Percentiles rank a stretch among this genome's conserved stretches.
Conservation (phyloP, 768 basidiomycete genomes). For the Kwoniella sp. region DNA sequence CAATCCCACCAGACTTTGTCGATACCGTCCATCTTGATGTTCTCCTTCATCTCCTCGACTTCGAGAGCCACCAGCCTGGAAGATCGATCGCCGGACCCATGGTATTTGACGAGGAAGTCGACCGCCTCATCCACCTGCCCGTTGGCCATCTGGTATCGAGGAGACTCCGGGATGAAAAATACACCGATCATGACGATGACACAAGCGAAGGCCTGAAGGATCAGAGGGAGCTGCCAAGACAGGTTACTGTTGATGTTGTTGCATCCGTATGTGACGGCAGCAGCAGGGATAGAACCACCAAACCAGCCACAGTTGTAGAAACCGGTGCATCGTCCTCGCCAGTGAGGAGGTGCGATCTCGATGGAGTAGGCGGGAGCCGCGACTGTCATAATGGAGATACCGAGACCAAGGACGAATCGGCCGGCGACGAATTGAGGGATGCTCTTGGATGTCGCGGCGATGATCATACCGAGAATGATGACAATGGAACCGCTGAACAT, state of each 20-base stretch:
- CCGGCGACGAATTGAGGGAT: slow-evolving; percentile 62
- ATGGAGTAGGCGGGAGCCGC: slow-evolving; percentile 59
- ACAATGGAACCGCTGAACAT: slow-evolving; percentile 49
- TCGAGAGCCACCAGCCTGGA: slow-evolving; percentile 20
- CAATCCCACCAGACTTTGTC: slow-evolving; percentile 67
- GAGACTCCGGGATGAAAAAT: slow-evolving; percentile 36
- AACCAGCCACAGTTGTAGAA: slow-evolving; percentile 41
- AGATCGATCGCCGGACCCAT: slow-evolving; percentile 16
- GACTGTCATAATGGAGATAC: slow-evolving; percentile 58
- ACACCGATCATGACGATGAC: slow-evolving; percentile 23
- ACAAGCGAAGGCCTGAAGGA: slow-evolving; percentile 31
- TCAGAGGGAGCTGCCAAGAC: slow-evolving; percentile 35
- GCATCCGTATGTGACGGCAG: slow-evolving; percentile 32
- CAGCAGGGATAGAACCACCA: slow-evolving; percentile 34
- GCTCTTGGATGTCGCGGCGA: slow-evolving; percentile 60
- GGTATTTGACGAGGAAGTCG: slow-evolving; percentile 26
- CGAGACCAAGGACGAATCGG: slow-evolving; percentile 61
- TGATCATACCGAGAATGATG: slow-evolving; percentile 58
- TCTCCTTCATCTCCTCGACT: slow-evolving; percentile 57
- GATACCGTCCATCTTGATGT: slow-evolving; percentile 61
- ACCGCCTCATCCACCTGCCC: slow-evolving; percentile 28
- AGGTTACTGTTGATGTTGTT: slow-evolving; percentile 35
- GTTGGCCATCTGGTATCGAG: slow-evolving; percentile 35
- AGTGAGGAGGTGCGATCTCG: slow-evolving; percentile 62
- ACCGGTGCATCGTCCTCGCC: slow-evolving; percentile 29